phyloP scores from a whole-genome alignment of 345 rosid genomes.

The Eucalyptus fibrosa region DNA sequence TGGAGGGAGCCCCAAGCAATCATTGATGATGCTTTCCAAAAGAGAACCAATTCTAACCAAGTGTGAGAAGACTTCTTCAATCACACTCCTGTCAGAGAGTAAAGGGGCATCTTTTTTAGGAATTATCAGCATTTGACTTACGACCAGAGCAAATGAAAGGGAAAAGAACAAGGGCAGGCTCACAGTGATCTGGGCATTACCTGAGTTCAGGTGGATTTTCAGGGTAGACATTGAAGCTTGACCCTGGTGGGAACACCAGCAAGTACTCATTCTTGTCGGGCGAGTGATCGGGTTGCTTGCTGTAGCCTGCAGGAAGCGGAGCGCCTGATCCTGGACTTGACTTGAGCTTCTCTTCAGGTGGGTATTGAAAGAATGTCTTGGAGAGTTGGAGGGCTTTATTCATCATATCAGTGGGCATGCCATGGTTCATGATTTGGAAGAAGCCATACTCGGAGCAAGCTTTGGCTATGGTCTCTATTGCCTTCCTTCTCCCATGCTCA shows the following conservation, averaged over 20 bases:
- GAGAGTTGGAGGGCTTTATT: conserved; percentile 21
- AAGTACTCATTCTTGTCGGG: conserved; percentile 32
- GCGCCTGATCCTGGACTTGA: conserved; percentile 5
- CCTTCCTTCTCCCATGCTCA: conserved; percentile 14
- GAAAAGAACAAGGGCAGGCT: not conserved
- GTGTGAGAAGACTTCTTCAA: conserved; percentile 15
- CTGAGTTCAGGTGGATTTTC: conserved; percentile 23
- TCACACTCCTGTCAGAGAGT: conserved; percentile 7
- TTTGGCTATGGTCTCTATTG: conserved; percentile 9
- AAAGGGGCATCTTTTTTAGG: not conserved
- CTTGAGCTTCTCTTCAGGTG: conserved; percentile 22
- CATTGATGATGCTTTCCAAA: conserved; percentile 23
- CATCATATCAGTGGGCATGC: conserved; percentile 17
- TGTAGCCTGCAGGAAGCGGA: conserved; percentile 34
- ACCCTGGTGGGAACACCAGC: conserved; percentile 22
- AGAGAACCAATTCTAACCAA: conserved; percentile 10
- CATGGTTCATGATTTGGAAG: conserved; percentile 42
- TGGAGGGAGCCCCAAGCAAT: conserved; percentile 32
- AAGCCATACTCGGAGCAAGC: conserved; percentile 36
- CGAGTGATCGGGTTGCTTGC: conserved; percentile 14
- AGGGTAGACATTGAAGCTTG: conserved; percentile 31
- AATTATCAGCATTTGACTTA: not conserved
- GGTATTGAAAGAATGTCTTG: conserved; percentile 15
- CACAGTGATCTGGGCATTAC: not conserved
- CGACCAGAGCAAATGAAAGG: not conserved